These are phyloP conservation scores for Tetrahymena malaccensis DNA, from an alignment of 73 alveolate genomes.

Conservation along the genomic window DNA sequence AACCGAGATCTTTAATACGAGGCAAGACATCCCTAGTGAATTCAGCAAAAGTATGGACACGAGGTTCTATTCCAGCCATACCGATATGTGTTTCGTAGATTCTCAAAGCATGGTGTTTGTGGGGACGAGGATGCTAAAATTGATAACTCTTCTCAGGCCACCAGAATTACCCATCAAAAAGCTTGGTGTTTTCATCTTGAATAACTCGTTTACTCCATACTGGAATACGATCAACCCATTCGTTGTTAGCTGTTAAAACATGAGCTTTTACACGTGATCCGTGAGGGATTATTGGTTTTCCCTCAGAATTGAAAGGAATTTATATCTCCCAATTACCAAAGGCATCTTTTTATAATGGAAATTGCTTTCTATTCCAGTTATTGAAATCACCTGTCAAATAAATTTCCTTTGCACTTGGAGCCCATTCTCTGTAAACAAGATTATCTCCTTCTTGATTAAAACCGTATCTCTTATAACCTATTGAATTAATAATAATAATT, in stretches of 20 bases:
- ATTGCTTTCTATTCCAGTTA: constrained; percentile 52
- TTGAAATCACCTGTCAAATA: constrained; percentile 59
- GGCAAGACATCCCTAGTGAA: constrained; percentile 88
- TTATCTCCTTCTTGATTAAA: constrained; percentile 7
- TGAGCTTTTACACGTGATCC: constrained; percentile 49
- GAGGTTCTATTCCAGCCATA: constrained; percentile 88
- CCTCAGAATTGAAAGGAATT: constrained; percentile 44
- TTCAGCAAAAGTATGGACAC: constrained; percentile 83
- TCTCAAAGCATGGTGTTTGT: constrained; percentile 66
- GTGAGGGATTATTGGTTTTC: constrained; percentile 46
- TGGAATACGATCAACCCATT: constrained; percentile 62
- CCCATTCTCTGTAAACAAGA: constrained; percentile 73
- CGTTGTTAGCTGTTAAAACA: constrained; percentile 36
- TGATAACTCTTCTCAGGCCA: constrained; percentile 62
- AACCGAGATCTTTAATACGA: constrained; percentile 82
- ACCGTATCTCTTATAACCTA: constrained; percentile 33
- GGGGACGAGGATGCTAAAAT: constrained; percentile 71
- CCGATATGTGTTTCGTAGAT: constrained; percentile 97
- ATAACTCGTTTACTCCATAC: constrained; percentile 65
- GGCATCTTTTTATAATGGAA: constrained; percentile 38
- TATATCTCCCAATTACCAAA: constrained; percentile 61
- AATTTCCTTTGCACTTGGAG: constrained; percentile 85
- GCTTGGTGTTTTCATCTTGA: constrained; percentile 54
- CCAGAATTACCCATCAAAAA: constrained; percentile 73
- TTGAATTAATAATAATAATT: not conserved